A percentile compares a stretch with the other conserved stretches of the same genome.
Evolutionary conservation across 1,284 basidiomycete species (phyloP).

Genomic region (Puccinia triticina): DNA sequence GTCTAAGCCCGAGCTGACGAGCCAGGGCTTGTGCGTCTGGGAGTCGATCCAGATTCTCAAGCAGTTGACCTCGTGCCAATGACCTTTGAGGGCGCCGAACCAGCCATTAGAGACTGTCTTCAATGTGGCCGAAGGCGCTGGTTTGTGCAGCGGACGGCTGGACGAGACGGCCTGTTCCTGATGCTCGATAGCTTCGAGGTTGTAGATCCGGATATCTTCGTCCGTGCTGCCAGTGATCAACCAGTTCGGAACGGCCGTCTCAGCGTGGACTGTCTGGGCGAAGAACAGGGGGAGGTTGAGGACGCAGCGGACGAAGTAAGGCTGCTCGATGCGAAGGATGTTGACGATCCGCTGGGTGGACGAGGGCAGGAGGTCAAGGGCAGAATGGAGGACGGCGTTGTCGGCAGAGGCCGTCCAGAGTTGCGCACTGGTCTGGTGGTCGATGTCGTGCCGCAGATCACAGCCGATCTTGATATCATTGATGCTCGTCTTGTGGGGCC

Average conservation of each 20-base stretch:
- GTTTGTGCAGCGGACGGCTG: conserved; percentile 38
- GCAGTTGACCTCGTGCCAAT: conserved; percentile 81
- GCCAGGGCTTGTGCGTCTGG: conserved; percentile 65
- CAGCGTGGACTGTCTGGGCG: conserved; percentile 67
- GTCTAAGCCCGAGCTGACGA: conserved; percentile 80
- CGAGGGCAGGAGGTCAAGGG: conserved; percentile 60
- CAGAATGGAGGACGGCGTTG: conserved; percentile 71
- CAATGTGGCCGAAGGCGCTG: background rate
- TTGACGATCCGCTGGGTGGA: conserved; percentile 56
- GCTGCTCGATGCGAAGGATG: conserved; percentile 48
- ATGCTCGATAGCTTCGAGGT: conserved; percentile 53
- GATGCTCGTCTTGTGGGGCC: conserved; percentile 54
- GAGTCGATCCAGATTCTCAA: conserved; percentile 74
- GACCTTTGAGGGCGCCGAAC: conserved; percentile 71
- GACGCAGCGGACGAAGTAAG: conserved; percentile 63
- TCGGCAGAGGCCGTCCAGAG: conserved; percentile 74
- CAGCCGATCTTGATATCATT: conserved; percentile 36
- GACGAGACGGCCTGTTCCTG: conserved; percentile 32
- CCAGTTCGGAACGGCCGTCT: conserved; percentile 67
- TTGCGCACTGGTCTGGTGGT: conserved; percentile 44
- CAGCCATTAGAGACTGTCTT: conserved; percentile 57
- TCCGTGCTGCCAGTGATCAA: conserved; percentile 75
- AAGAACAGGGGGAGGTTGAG: conserved; percentile 73
- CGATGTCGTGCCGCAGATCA: background rate
- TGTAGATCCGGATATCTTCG: conserved; percentile 71